Conservation (phyloP, 2,329 filamentous ascomycete genomes). For the Xylaria multiplex region DNA sequence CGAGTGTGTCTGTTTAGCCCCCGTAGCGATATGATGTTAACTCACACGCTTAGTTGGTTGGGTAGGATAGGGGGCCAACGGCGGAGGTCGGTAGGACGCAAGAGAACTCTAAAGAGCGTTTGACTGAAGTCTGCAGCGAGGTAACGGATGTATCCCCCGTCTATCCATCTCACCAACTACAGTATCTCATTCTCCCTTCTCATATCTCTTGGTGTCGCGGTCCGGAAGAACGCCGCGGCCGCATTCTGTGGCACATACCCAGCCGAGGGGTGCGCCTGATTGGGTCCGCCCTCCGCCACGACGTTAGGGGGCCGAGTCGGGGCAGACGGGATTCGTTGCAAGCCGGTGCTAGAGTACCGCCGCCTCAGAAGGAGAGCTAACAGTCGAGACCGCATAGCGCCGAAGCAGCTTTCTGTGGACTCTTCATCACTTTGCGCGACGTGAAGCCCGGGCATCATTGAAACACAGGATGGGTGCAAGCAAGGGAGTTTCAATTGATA, state of each 20-base stretch:
- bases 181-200: conserved; percentile 51
- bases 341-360: conserved; percentile 7
- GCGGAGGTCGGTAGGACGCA: background rate
- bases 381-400: conserved; percentile 28
- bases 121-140: background rate
- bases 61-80: conserved; percentile 12
- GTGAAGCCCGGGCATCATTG: conserved; percentile 21
- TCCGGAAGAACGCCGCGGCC: conserved; percentile 54
- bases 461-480: background rate
- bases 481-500: no score
- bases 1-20: conserved; percentile 19
- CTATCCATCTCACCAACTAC: conserved; percentile 4
- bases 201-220: conserved; percentile 55
- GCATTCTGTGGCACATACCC: conserved; percentile 55
- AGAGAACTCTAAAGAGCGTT: background rate
- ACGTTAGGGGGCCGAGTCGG: background rate
- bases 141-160: background rate
- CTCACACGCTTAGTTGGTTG: background rate
- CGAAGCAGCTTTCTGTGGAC: conserved; percentile 20
- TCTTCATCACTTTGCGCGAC: conserved; percentile 9
- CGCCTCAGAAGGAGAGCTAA: background rate
- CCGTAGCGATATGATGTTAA: conserved; percentile 1
- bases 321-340: conserved; percentile 9
- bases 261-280: background rate
- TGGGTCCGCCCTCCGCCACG: background rate